phyloP scores from a whole-genome alignment of 257 asterid species.

The Penstemon barbatus region DNA sequence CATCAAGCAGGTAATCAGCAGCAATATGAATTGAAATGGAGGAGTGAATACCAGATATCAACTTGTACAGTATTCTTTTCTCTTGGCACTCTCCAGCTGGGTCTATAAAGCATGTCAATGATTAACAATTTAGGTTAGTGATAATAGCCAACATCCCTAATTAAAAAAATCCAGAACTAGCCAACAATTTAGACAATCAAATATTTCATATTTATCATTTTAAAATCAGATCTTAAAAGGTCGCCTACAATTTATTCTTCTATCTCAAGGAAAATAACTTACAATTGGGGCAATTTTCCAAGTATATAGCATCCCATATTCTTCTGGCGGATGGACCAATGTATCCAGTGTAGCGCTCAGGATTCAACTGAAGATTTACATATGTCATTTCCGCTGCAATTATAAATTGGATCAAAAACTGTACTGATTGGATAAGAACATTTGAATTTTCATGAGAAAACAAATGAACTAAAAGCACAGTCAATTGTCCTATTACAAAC shows the following conservation, averaged over 20 bases:
- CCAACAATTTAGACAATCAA: not conserved
- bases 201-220: not conserved
- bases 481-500: not conserved
- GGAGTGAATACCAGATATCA: conserved; percentile 78
- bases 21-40: conserved; percentile 74
- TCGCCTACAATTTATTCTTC: conserved; percentile 7
- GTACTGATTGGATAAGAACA: not conserved
- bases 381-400: conserved; percentile 67
- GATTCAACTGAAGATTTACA: conserved; percentile 65
- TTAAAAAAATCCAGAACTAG: not conserved
- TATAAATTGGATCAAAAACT: conserved; percentile 19
- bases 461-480: not conserved
- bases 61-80: conserved; percentile 61
- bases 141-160: not conserved
- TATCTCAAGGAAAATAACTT: conserved; percentile 23
- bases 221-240: conserved; percentile 4
- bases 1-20: conserved; percentile 64
- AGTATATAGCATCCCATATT: conserved; percentile 69
- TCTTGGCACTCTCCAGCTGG: conserved; percentile 65
- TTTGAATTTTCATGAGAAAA: not conserved
- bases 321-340: conserved; percentile 64
- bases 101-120: conserved; percentile 39
- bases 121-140: conserved; percentile 6
- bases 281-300: conserved; percentile 62
- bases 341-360: conserved; percentile 70